Evolutionary conservation across 2,329 filamentous ascomycete genomes (phyloP), one percentile per base, ranked within the genome.

Genomic region (Botrytis sinoallii): DNA sequence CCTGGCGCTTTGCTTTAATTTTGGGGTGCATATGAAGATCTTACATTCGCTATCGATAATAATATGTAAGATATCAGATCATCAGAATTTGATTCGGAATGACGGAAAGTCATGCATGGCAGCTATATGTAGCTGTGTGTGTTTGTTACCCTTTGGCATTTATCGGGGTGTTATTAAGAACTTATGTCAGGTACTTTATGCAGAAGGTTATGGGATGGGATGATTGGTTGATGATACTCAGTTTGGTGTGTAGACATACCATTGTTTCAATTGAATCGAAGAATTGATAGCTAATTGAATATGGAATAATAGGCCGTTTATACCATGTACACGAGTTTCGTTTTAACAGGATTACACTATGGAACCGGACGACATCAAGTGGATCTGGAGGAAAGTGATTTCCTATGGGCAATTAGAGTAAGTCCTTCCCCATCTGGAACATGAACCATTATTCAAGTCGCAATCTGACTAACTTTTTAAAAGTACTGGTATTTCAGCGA

Each of bases 151-250:
- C 66, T 32, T 32, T 57, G 25, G 66, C 66, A 32, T 57, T 69
- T 3, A 32, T 57, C 2, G 66, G 46, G 9, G n/a, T 69, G 6
- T 7, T 14, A 14, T 57, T 69, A 2, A 38, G 66, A 32, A 16
- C 88, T 75, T 90, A 86, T 40, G 18, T 32, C 46, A 61, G 52
- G 52, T 69, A 22, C 25, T 40, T 57, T 2, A 69, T 69, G n/a
- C 48, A 69, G 48, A 69, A 42, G 12, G 8, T 57, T 25, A 69
- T 69, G 48, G 66, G 66, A 7, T 57, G 48, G 48, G 66, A 69
- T 25, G 66, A 69, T 59, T 42, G 66, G 66, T 25, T 69, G 48
- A 69, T 69, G 38, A n/a, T 69, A 9, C 4, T 57, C 35, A 57
- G 52, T 42, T 40, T 69, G 66, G 48, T 69, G 20, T 42, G 66